Base-by-base conservation (phyloP, 2,329 filamentous ascomycete species). In the Neonectria sp. region DNA sequence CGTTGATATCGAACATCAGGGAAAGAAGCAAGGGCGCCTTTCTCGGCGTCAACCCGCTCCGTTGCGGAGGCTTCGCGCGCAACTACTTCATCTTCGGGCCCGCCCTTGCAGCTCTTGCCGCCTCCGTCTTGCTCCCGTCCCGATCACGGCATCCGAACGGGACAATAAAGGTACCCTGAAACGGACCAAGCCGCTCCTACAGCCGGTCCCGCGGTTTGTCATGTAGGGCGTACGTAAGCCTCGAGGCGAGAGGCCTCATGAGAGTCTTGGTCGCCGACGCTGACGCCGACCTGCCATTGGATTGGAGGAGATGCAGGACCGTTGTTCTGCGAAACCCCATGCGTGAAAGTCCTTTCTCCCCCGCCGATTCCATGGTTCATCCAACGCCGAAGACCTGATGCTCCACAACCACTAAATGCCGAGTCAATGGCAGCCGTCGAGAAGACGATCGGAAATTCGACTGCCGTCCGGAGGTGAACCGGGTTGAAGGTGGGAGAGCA, bases 161-260 rank as follows among this genome's bases (percentile, higher is more conserved):
- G 8, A 11, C 27, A 48, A 15, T 8, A 31, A 33, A 37, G 51
- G 25, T 49, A 24, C 11, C 25, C 21, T 29, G 33, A 25, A 45
- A 11, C 40, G 11, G n/a, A 45, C 40, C 51, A 24, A 35, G n/a
- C 51, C 52, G n/a, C 52, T 60, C n/a, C 12, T 25, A 31, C 55
- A 35, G 27, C 21, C 27, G 52, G 52, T 55, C 24, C n/a, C 45
- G 24, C 48, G 6, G 27, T 48, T 35, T 40, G 31, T 43, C 51
- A n/a, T 21, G 17, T 63, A 48, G 53, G 53, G 60, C 55, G 64
- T 63, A 67, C 64, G 64, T 67, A 53, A 67, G 60, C 64, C 37
- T 9, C 6, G 37, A 40, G 37, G 17, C 37, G 37, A 40, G 46
- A 60, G 21, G 46, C n/a, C 29, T 25, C 45, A 45, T 8, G 21